These are phyloP conservation scores for Keqinozyma sinolaborantium DNA, from an alignment of 1,139 yeast species.

Conservation along the genomic window DNA sequence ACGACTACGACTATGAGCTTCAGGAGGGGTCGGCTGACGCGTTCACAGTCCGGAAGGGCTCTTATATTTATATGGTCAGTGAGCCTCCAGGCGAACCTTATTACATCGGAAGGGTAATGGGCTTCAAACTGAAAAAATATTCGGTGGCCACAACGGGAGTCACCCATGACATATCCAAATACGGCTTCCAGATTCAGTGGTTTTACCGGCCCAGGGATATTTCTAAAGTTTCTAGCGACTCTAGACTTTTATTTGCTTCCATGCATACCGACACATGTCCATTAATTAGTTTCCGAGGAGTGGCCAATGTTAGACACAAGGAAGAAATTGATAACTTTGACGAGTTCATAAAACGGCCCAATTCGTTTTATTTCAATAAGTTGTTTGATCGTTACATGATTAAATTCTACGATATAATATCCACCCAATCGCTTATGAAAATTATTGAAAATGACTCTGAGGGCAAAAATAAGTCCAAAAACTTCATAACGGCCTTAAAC, in stretches of 20 bases:
- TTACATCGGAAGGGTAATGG: constrained; percentile 82
- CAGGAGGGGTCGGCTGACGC: constrained; percentile 11
- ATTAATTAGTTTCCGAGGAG: constrained; percentile 69
- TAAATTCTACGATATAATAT: constrained; percentile 69
- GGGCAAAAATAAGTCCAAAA: constrained; percentile 36
- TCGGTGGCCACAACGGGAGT: constrained; percentile 2
- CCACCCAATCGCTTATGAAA: constrained; percentile 8
- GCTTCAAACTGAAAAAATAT: constrained; percentile 48
- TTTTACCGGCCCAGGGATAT: constrained; percentile 87
- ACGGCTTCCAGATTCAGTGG: constrained; percentile 79
- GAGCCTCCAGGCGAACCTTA: constrained; percentile 97
- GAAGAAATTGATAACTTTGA: constrained; percentile 63
- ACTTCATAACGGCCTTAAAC: constrained; percentile 59
- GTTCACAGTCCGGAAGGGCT: constrained; percentile 45
- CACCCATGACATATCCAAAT: constrained; percentile 42
- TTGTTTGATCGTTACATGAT: constrained; percentile 85
- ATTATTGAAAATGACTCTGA: constrained; percentile 3
- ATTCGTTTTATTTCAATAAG: constrained; percentile 80
- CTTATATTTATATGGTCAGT: constrained; percentile 78
- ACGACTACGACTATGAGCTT: constrained; percentile 7
- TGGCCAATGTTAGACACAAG: constrained; percentile 64
- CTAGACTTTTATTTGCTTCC: constrained; percentile 77
- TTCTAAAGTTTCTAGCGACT: constrained; percentile 61
- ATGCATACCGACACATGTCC: constrained; percentile 89
- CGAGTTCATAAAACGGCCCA: constrained; percentile 53